These are phyloP conservation scores for Agastache rugosa DNA, from an alignment of 257 asterid species.

Conservation along the genomic window DNA sequence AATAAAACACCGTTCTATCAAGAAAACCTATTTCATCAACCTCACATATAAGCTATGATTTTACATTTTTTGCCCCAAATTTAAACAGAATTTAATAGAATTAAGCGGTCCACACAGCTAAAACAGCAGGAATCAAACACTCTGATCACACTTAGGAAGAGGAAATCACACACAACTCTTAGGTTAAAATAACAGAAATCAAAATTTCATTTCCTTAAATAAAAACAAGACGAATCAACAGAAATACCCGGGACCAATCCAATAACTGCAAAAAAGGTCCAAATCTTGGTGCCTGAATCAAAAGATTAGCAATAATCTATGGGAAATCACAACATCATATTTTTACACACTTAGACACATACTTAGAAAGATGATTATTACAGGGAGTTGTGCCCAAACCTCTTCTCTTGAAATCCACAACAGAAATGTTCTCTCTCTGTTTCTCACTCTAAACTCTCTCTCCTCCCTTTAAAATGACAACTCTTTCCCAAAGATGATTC, in stretches of 20 bases:
- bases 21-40: neutral
- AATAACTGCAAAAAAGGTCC: neutral
- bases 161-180: neutral
- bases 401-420: slow-evolving; percentile 49
- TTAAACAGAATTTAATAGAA: neutral
- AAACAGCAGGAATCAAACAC: slow-evolving; percentile 6
- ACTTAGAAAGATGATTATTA: slow-evolving; percentile 21
- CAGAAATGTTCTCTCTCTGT: neutral
- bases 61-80: slow-evolving; percentile 11
- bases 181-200: neutral
- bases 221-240: neutral
- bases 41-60: neutral
- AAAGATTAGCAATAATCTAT: slow-evolving; percentile 21
- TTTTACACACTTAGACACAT: neutral
- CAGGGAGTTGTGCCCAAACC: slow-evolving; percentile 52
- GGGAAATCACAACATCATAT: slow-evolving; percentile 13
- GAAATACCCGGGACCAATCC: neutral
- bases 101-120: slow-evolving; percentile 16
- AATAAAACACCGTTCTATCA: neutral
- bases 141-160: neutral
- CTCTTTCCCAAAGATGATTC: neutral
- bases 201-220: neutral
- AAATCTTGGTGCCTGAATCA: slow-evolving; percentile 11
- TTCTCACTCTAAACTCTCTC: neutral
- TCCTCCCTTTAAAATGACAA: neutral